Base-by-base conservation (phyloP, 1,284 basidiomycete genomes). In the Cutaneotrichosporon mucoides region DNA sequence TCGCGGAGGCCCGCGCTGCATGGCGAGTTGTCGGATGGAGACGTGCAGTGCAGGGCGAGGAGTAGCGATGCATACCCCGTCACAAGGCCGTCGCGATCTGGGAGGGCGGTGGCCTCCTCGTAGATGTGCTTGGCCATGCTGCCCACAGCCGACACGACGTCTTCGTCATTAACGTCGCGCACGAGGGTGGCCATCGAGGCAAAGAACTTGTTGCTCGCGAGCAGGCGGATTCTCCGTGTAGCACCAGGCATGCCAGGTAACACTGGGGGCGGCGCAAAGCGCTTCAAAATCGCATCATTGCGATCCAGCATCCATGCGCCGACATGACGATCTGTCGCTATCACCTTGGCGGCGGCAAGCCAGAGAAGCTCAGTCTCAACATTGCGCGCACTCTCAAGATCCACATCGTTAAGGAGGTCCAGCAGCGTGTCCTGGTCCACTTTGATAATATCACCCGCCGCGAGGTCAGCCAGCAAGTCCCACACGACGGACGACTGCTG, bases 331-430 rank as follows among this genome's bases (percentile, higher is more conserved):
- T 70, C 61, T 4, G 57, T 56, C 5, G 53, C 51, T 6, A 73
- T 50, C 3, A 59, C 59, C 16, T 54, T 62, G 1, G 61, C 68
- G 0, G 68, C 61, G 5, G 73, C 67, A 13, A 71, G 53, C 75
- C 75, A 76, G 5, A 73, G 16, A 10, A 75, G 54, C 51, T 76
- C 75, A 35, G 63, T 68, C 45, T 73, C 73, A 6, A 70, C 41
- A 1, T 68, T 67, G 36, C 62, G 61, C 3, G 52, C n/a, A 55
- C 54, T 34, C 55, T 59, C 2, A 40, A 53, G 15, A n/a, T 66
- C 64, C n/a, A 51, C n/a, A 6, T 41, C 46, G 8, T 55, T 37
- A 38, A 53, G 37, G 3, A 69, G 36, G 8, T 67, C 65, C 8
- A 51, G 16, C 8, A 73, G 35, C 6, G 64, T 63, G 2, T 43